Base-by-base conservation (phyloP, 2,329 filamentous ascomycete species). In the Calonectria crousiana region DNA sequence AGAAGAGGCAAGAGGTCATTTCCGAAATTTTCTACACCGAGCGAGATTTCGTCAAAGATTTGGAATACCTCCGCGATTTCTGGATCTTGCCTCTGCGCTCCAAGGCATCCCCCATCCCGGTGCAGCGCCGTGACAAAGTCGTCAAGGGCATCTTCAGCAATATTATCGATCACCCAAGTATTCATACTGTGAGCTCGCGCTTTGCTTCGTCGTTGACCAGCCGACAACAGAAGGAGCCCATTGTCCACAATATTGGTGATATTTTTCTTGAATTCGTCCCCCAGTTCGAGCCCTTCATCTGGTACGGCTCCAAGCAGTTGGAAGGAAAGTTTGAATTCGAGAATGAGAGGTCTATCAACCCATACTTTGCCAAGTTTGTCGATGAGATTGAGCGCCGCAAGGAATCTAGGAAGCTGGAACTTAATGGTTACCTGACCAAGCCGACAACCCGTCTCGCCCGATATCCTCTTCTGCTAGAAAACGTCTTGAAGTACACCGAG, bases 21-120 rank as follows among this genome's bases (percentile, higher is more conserved):
- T 98, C 96, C 8, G 97, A 99, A 84, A 93, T 98, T 75, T 98
- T 97, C 92, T 99, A 99, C 86, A 99, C 97, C 0, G 97, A 99
- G 84, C 92, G 97, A 79, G 97, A 99, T 86, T 99, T 99, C 81
- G 97, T 99, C 83, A 99, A 99, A 87, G 97, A 99, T 85, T 88
- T 99, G 80, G 97, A 99, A 85, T 99, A 99, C 83, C 89, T 99
- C 36, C 92, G 97, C 75, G 97, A 99, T 87, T 99, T 98, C 88
- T 99, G 97, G 97, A 98, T 99, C 87, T 91, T 97, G 78, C 97
- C 97, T 13, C 87, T 99, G 72, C 92, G 95, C 65, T 94, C 93
- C 34, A 93, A 93, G 75, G 90, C 90, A 20, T 98, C 96, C 5
- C 96, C 96, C 0, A 97, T 99, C 76, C 96, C 97, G 6, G 92